These are phyloP conservation scores for Liriodendron chinense DNA, from an alignment of 164 flowering plant species.

Conservation along the genomic window DNA sequence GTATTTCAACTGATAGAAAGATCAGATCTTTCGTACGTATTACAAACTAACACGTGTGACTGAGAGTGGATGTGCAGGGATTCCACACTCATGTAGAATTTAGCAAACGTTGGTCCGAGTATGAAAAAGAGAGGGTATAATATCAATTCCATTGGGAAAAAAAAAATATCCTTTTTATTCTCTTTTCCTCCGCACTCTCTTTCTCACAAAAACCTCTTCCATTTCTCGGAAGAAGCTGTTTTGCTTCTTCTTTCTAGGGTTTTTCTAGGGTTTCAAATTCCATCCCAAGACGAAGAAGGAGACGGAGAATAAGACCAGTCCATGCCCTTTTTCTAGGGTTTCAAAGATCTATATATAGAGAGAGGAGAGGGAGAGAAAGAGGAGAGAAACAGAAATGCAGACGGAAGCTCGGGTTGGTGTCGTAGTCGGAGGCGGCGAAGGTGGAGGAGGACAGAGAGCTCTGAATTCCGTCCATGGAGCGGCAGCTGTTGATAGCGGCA, in stretches of 20 bases:
- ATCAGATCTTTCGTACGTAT: no score
- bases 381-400: constrained; percentile 25
- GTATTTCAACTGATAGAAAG: no score
- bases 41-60: no score
- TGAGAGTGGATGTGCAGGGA: no score
- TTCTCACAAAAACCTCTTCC: background rate
- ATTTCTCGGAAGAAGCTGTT: background rate
- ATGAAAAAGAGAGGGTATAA: no score
- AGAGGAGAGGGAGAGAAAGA: background rate
- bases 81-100: no score
- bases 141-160: no score
- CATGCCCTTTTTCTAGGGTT: background rate
- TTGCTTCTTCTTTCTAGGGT: background rate
- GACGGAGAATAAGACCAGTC: background rate
- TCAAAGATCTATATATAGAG: background rate
- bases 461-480: constrained; percentile 33
- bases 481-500: constrained; percentile 34
- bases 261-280: background rate
- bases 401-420: constrained; percentile 67
- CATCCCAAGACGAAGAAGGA: background rate
- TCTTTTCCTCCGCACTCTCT: background rate
- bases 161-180: background rate
- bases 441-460: constrained; percentile 43
- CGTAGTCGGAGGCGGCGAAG: constrained; percentile 39
- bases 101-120: no score